Evolutionary conservation across 768 basidiomycete species (phyloP).

Genomic region (Lepiota brunneoincarnata): DNA sequence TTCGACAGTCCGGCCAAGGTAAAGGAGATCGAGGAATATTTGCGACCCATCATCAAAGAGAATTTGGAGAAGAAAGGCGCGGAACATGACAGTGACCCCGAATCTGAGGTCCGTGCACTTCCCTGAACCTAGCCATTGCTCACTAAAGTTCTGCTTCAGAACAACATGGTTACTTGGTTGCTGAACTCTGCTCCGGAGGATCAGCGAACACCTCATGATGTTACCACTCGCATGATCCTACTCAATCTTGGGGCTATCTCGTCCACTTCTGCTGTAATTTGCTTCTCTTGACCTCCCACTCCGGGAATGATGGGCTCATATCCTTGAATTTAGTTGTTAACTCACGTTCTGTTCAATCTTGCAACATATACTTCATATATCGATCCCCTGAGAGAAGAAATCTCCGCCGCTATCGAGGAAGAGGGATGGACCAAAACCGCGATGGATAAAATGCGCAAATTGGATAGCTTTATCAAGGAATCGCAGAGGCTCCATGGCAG

Average conservation of each 20-base stretch:
- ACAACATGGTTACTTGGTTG: constrained; percentile 38
- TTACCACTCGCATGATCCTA: constrained; percentile 29
- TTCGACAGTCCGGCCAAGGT: neutral
- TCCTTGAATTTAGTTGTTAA: constrained; percentile 27
- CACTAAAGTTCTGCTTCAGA: constrained; percentile 19
- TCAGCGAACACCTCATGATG: constrained; percentile 21
- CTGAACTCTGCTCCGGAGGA: constrained; percentile 27
- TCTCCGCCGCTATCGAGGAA: constrained; percentile 29
- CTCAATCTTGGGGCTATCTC: constrained; percentile 36
- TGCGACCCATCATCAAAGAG: constrained; percentile 8
- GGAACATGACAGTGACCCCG: neutral
- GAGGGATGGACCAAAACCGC: constrained; percentile 30
- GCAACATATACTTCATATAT: constrained; percentile 30
- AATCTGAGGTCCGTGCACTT: neutral
- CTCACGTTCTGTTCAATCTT: constrained; percentile 36
- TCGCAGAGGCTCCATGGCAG: constrained; percentile 1
- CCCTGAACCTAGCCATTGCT: neutral
- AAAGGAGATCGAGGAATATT: constrained; percentile 3
- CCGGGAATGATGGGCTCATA: too few relatives aligned
- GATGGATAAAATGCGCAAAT: constrained; percentile 8
- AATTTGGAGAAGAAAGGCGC: neutral
- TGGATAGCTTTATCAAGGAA: constrained; percentile 15
- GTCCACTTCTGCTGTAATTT: constrained; percentile 35
- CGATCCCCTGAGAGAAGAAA: constrained; percentile 38
- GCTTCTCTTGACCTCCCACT: neutral